Conservation (phyloP, 1,284 basidiomycete species). For the Tilletia caries region DNA sequence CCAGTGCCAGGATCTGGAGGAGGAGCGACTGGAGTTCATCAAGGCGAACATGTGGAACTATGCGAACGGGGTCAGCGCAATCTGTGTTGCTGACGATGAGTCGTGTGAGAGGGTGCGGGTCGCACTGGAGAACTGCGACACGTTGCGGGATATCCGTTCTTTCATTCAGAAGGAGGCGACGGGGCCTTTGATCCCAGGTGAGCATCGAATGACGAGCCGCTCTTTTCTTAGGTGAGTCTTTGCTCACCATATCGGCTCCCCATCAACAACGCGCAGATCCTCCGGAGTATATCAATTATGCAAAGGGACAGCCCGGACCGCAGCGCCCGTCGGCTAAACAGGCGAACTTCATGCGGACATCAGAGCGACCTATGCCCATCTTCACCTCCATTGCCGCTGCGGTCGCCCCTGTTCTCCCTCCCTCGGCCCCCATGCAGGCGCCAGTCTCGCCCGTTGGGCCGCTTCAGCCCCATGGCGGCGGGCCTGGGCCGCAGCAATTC, state of each 20-base stretch:
- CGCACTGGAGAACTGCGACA: slow-evolving; percentile 48
- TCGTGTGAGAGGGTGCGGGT: slow-evolving; percentile 50
- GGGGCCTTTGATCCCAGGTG: slow-evolving; percentile 41
- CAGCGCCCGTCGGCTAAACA: slow-evolving; percentile 32
- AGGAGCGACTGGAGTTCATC: slow-evolving; percentile 85
- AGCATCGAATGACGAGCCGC: not conserved
- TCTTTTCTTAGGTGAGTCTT: not conserved
- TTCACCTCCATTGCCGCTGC: slow-evolving; percentile 15
- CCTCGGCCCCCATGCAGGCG: slow-evolving; percentile 15
- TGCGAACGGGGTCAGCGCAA: slow-evolving; percentile 89
- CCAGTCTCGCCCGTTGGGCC: slow-evolving; percentile 20
- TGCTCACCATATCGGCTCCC: not conserved
- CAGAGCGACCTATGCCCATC: slow-evolving; percentile 32
- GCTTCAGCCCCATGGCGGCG: not conserved
- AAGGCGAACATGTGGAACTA: slow-evolving; percentile 95
- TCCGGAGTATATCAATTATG: slow-evolving; percentile 53
- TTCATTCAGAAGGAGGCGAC: slow-evolving; percentile 50
- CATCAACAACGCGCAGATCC: slow-evolving; percentile 21
- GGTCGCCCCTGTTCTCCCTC: slow-evolving; percentile 15
- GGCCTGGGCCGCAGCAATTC: slow-evolving; percentile 15
- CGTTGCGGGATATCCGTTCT: slow-evolving; percentile 38
- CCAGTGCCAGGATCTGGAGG: slow-evolving; percentile 90
- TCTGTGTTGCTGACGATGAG: slow-evolving; percentile 93
- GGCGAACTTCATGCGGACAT: slow-evolving; percentile 46
- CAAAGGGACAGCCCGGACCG: slow-evolving; percentile 45